phyloP scores from a whole-genome alignment of 495 filamentous ascomycete species.

The Rostrohypoxylon terebratum region DNA sequence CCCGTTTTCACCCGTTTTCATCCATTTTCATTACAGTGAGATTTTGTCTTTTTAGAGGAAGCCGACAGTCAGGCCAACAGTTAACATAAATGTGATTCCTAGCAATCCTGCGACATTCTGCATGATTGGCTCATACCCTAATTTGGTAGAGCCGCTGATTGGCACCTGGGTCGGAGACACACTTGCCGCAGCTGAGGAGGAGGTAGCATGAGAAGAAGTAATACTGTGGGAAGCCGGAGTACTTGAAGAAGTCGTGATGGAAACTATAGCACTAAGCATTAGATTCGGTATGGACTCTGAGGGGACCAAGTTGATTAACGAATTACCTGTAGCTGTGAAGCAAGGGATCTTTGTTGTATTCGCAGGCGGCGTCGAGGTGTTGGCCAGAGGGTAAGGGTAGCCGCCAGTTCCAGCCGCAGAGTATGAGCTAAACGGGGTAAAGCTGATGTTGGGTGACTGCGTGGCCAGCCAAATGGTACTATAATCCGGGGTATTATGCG shows the following conservation, averaged over 20 bases:
- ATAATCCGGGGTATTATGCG: constrained; percentile 10
- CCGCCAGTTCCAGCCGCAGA: neutral
- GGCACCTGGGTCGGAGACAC: constrained; percentile 33
- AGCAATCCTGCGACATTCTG: constrained; percentile 8
- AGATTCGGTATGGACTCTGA: constrained; percentile 3
- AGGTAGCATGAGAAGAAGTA: constrained; percentile 13
- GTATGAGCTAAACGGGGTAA: constrained; percentile 11
- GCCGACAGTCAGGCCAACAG: constrained; percentile 7
- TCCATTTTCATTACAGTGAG: neutral
- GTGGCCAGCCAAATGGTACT: neutral
- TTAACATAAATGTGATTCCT: constrained; percentile 1
- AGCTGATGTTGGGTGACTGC: constrained; percentile 4
- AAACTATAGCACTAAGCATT: constrained; percentile 14
- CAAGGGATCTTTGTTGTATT: constrained; percentile 36
- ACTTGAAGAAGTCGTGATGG: constrained; percentile 1
- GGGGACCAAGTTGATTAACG: neutral
- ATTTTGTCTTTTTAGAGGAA: constrained; percentile 13
- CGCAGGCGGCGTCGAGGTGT: constrained; percentile 12
- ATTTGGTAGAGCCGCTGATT: constrained; percentile 23
- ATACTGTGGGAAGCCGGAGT: constrained; percentile 6
- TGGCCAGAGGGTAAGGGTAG: constrained; percentile 12
- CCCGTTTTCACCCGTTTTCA: too few relatives aligned
- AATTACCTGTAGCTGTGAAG: constrained; percentile 40
- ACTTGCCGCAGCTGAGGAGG: constrained; percentile 15
- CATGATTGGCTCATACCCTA: neutral